Percentiles rank a stretch among this genome's conserved stretches.
phyloP scores from a whole-genome alignment of 257 asterid genomes.

The Solanum chilense region DNA sequence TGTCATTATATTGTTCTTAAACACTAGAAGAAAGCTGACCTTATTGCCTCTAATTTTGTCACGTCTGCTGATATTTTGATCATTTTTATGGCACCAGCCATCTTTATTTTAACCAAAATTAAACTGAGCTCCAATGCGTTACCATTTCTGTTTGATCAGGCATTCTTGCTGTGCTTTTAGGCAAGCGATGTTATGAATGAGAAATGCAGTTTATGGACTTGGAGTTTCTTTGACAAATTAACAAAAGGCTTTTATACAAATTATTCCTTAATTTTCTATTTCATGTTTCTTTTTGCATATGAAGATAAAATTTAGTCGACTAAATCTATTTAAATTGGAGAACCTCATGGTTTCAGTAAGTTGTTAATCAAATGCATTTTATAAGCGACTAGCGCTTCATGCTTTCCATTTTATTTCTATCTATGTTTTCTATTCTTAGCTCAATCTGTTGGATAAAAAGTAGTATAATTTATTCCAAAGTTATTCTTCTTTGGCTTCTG shows the following conservation, averaged over 20 bases:
- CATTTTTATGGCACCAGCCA: background rate
- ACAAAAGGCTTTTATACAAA: background rate
- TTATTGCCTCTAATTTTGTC: background rate
- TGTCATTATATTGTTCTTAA: background rate
- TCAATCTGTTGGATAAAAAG: background rate
- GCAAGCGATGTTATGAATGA: background rate
- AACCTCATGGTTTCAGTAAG: background rate
- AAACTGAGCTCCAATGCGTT: background rate
- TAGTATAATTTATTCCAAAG: background rate
- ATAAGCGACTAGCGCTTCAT: background rate
- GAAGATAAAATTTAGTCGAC: background rate
- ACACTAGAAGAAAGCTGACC: background rate
- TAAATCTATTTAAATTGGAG: background rate
- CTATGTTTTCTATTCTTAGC: background rate
- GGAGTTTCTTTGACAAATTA: background rate
- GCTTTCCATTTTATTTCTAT: background rate
- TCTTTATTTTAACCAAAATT: background rate
- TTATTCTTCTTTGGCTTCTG: background rate
- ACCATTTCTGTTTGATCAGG: background rate
- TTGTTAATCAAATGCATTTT: background rate
- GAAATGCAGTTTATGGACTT: background rate
- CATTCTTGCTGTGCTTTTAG: background rate
- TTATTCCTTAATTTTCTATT: background rate
- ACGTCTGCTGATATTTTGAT: background rate
- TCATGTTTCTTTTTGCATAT: background rate